Percentiles rank a stretch among this genome's conserved stretches.
Conservation (phyloP, 768 basidiomycete species). For the Hypholoma fasciculare region DNA sequence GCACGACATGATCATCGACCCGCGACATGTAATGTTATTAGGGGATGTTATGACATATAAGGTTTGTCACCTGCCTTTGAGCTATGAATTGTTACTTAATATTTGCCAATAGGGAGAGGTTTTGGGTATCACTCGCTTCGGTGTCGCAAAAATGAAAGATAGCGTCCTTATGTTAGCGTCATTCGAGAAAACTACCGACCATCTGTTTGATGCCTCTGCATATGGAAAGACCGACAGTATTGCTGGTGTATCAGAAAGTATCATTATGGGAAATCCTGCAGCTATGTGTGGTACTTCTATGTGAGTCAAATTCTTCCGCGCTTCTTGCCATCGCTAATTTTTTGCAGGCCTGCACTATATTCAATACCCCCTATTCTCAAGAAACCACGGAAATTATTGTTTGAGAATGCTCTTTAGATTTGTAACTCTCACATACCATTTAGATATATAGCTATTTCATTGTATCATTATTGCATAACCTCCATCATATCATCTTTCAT, state of each 20-base stretch:
- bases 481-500: background rate
- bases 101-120: constrained; percentile 77
- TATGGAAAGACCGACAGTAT: constrained; percentile 95
- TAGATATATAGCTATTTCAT: constrained; percentile 7
- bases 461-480: constrained; percentile 22
- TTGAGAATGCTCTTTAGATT: constrained; percentile 44
- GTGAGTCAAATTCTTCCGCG: constrained; percentile 41
- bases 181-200: constrained; percentile 99
- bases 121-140: constrained; percentile 96
- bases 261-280: constrained; percentile 98
- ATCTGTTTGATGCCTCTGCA: constrained; percentile 96
- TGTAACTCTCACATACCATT: constrained; percentile 4
- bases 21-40: constrained; percentile 96
- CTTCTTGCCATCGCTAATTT: constrained; percentile 3
- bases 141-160: constrained; percentile 99
- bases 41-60: constrained; percentile 99
- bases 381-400: constrained; percentile 50
- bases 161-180: constrained; percentile 98
- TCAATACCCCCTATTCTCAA: constrained; percentile 42
- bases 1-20: constrained; percentile 98
- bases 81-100: background rate
- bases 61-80: constrained; percentile 37
- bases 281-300: constrained; percentile 94
- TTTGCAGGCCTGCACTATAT: constrained; percentile 48
- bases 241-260: constrained; percentile 97